These are phyloP conservation scores for Forsythia viridissima DNA, from an alignment of 257 asterid genomes.

Conservation along the genomic window DNA sequence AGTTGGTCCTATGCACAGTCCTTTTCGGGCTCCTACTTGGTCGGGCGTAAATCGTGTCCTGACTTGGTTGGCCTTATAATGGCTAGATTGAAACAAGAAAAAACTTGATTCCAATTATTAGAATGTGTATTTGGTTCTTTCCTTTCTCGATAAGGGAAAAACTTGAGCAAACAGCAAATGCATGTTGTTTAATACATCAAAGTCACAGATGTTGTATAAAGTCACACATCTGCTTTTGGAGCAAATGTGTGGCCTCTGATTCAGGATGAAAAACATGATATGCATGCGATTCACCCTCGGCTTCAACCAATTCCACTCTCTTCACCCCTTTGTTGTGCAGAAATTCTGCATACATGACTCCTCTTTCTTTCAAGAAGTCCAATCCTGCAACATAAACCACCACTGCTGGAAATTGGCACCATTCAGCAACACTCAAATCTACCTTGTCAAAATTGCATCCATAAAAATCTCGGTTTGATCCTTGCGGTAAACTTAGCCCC, in stretches of 20 bases:
- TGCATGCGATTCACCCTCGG: slow-evolving; percentile 58
- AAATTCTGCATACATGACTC: slow-evolving; percentile 58
- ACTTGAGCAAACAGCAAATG: neutral
- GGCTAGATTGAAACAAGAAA: neutral
- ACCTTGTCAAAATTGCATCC: slow-evolving; percentile 62
- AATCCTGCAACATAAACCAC: slow-evolving; percentile 63
- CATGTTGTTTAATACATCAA: neutral
- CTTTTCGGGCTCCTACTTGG: neutral
- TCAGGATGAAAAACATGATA: slow-evolving; percentile 63
- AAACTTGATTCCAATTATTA: too few relatives aligned
- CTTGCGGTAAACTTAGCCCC: slow-evolving; percentile 72
- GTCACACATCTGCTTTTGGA: slow-evolving; percentile 49
- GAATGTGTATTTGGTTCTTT: too few relatives aligned
- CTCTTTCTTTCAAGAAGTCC: slow-evolving; percentile 84
- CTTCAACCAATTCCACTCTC: slow-evolving; percentile 57
- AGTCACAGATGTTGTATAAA: slow-evolving; percentile 46
- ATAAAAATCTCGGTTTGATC: slow-evolving; percentile 50
- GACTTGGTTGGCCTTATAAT: neutral
- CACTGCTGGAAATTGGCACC: slow-evolving; percentile 52
- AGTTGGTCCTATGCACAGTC: neutral
- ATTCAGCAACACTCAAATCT: slow-evolving; percentile 27
- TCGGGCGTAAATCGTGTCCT: neutral
- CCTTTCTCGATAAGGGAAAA: neutral
- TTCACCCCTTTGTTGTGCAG: slow-evolving; percentile 54
- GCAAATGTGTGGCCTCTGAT: slow-evolving; percentile 56